Evolutionary conservation across 2,329 filamentous ascomycete genomes (phyloP), one percentile per base, ranked within the genome.

Genomic region (Hymenoscyphus albidus): DNA sequence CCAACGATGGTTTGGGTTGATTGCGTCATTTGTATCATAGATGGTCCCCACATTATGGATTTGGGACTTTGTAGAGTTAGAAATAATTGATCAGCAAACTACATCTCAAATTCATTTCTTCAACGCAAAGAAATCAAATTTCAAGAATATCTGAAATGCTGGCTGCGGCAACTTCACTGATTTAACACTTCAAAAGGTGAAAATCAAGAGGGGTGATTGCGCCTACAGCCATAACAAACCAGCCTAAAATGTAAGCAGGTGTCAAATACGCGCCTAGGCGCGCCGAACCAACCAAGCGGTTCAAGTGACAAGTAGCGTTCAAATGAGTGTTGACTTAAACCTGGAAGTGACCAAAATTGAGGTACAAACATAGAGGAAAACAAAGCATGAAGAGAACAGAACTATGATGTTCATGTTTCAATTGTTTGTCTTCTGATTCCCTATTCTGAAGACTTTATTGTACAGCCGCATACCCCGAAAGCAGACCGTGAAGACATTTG

Each of bases 401-500:
- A n/a, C 27, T 62, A 65, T 68, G 63, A 64, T 68, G 62, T 69
- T 73, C 68, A 71, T 72, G 65, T 69, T 71, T 72, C 64, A 65
- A 70, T 72, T 69, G 54, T 48, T 67, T 69, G 69, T 73, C 74
- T 73, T 73, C 74, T 70, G 66, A 73, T 72, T 69, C 70, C 73
- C 69, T 73, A 73, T 71, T 70, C 70, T 69, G 70, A 74, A 76
- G 72, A 76, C 73, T 63, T 72, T 88, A 89, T 86, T 88, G 85
- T 89, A 89, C 86, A 89, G 80, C 85, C 86, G 82, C 85, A 80
- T 87, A 88, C 85, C 86, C 86, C 86, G 77, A 80, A 86, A 77
- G 84, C 82, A 83, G 84, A 85, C 82, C 84, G 80, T 83, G 81
- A 86, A 88, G 85, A 87, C 84, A 87, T 85, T 68, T 87, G 83